Evolutionary conservation across 352 stramenopile genomes (phyloP).

Genomic region (Phytophthora citricola): DNA sequence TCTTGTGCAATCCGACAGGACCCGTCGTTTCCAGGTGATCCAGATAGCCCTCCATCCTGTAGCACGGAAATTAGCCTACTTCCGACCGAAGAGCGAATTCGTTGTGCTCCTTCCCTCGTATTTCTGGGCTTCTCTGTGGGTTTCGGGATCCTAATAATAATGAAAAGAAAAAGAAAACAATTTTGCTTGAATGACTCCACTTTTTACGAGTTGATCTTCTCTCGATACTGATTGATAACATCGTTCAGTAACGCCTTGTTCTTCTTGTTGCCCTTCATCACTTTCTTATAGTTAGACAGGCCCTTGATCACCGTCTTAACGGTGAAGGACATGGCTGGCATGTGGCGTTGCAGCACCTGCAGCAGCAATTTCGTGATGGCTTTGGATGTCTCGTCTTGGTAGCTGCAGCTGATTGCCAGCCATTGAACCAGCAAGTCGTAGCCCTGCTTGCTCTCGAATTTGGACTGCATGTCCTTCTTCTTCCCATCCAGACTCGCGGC

Average conservation of each 20-base stretch:
- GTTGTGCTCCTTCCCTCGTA: conserved; percentile 3
- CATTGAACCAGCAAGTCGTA: conserved; percentile 68
- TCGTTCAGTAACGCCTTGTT: conserved; percentile 61
- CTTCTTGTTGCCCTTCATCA: conserved; percentile 37
- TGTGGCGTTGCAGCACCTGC: conserved; percentile 59
- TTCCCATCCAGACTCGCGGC: conserved; percentile 49
- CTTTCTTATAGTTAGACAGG: conserved; percentile 32
- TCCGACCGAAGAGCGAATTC: neutral
- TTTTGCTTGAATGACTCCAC: neutral
- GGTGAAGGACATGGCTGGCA: conserved; percentile 52
- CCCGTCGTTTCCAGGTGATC: conserved; percentile 53
- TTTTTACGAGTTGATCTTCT: conserved; percentile 34
- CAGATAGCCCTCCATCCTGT: conserved; percentile 64
- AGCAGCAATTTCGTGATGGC: conserved; percentile 57
- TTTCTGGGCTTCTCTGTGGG: conserved; percentile 1
- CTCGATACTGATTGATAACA: conserved; percentile 45
- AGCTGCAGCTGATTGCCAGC: conserved; percentile 55
- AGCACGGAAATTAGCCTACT: conserved; percentile 4
- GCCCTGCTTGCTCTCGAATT: conserved; percentile 66
- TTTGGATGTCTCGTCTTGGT: conserved; percentile 57
- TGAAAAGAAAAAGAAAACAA: conserved; percentile 4
- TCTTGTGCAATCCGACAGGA: conserved; percentile 39
- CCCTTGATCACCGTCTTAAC: conserved; percentile 53
- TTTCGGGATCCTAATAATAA: conserved; percentile 30
- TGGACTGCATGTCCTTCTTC: conserved; percentile 34